Base-by-base conservation (phyloP, 2,329 filamentous ascomycete genomes). In the Xylaria sp. region DNA sequence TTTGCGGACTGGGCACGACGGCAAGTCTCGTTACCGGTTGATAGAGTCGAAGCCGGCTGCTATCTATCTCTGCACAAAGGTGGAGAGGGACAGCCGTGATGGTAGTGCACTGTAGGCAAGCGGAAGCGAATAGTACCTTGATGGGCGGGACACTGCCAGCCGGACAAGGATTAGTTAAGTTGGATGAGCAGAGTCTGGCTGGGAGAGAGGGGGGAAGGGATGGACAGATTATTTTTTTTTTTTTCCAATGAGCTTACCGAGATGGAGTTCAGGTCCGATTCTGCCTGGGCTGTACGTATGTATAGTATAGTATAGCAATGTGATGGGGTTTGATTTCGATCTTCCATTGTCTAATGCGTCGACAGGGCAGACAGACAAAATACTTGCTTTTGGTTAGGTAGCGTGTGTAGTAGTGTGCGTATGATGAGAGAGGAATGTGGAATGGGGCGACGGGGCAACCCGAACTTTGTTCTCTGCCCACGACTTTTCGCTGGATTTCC, bases 341-440 rank as follows among this genome's bases (percentile, higher is more conserved):
- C 21, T 38, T 5, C 17, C 19, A 29, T 33, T 21, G 37, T 33
- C 7, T n/a, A 10, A 17, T n/a, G n/a, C 4, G 41, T 8, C 37
- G 13, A 31, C 52, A 35, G 23, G 21, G 15, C 15, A 52, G 47
- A 49, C 33, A 58, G 46, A 60, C 25, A 25, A n/a, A n/a, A n/a
- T n/a, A n/a, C n/a, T n/a, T n/a, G 43, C 49, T n/a, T 56, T 57
- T 49, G 44, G 37, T n/a, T n/a, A n/a, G n/a, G n/a, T n/a, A n/a
- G n/a, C n/a, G n/a, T n/a, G n/a, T n/a, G n/a, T n/a, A n/a, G n/a
- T n/a, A n/a, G n/a, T n/a, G n/a, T n/a, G n/a, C n/a, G n/a, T 15
- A 54, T 52, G 51, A 52, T 31, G 40, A 37, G 31, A 35, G 52
- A 60, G 58, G 58, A 60, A 56, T 60, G 58, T 56, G 58, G 33